Conservation (phyloP, 371 early-diverging fungal genomes). For the Blastocladiella emersonii region DNA sequence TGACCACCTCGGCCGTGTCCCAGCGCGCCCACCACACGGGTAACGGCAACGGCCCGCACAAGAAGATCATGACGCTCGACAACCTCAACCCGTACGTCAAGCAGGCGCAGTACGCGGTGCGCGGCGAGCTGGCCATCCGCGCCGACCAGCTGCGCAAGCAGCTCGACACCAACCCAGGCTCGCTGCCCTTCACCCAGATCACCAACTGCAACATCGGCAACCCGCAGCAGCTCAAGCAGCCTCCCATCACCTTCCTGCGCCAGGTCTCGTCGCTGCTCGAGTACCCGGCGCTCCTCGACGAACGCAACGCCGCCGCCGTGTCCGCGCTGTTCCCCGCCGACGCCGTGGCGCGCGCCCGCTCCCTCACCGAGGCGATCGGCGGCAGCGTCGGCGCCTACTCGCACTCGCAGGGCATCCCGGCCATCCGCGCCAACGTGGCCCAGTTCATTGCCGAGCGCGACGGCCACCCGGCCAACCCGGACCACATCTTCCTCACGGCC, state of each 20-base stretch:
- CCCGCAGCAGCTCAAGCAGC: slow-evolving; percentile 88
- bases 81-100: slow-evolving; percentile 59
- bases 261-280: slow-evolving; percentile 82
- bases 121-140: slow-evolving; percentile 88
- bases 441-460: slow-evolving; percentile 68
- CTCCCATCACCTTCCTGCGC: slow-evolving; percentile 91
- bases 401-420: slow-evolving; percentile 76
- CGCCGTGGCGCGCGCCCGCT: slow-evolving; percentile 68
- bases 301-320: slow-evolving; percentile 15
- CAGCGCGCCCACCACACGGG: too few species aligned
- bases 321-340: slow-evolving; percentile 56
- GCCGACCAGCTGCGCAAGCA: slow-evolving; percentile 66
- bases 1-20: too few species aligned
- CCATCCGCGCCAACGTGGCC: slow-evolving; percentile 73
- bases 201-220: slow-evolving; percentile 95
- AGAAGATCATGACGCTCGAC: slow-evolving; percentile 41
- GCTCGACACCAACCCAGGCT: slow-evolving; percentile 31
- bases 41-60: too few species aligned
- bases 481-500: slow-evolving; percentile 79
- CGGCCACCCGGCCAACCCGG: slow-evolving; percentile 66
- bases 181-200: slow-evolving; percentile 58
- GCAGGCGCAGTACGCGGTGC: slow-evolving; percentile 86
- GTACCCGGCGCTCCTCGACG: slow-evolving; percentile 63
- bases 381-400: slow-evolving; percentile 83
- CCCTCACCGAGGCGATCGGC: slow-evolving; percentile 43